Evolutionary conservation across 148 eudicot species (phyloP), one percentile per base, ranked within the genome.

Genomic region (Arctostaphylos glauca): DNA sequence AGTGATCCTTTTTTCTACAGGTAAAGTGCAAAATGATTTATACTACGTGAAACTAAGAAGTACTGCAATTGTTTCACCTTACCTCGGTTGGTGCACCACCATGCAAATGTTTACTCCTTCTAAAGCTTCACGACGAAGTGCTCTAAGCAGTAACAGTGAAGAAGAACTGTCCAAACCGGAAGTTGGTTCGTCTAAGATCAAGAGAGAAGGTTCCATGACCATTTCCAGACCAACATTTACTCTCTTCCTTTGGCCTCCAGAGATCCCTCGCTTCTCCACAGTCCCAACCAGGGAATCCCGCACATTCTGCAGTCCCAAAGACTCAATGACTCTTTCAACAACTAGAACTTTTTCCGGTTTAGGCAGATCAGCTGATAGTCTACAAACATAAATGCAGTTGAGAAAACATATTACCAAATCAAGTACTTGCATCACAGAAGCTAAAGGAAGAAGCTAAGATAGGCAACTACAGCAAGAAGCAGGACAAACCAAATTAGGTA

Each of bases 51-150:
- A 74, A 14, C 74, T 43, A 54, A 77, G 80, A 14, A 68, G 12
- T 2, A 44, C n/a, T 15, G 7, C 14, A 13, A 76, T n/a, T 21
- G 5, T 41, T 38, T 13, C 62, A 67, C 16, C 47, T 78, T 86
- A 94, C 98, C 98, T 94, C 76, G 98, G 98, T 74, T 94, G 98
- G 83, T 94, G 98, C 70, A 94, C 92, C 67, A 94, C 98, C 93
- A 92, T 94, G 86, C 92, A 94, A 38, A 94, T 85, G 82, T 94
- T 94, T 59, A 94, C 98, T 82, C 94, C 98, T 82, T 92, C 98
- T 23, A 90, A 84, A 76, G 98, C 98, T 90, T 94, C 98, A 79
- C 98, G 95, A 21, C 98, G 93, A 79, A 94, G 95, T 77, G 98
- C 95, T 91, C 90, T 88, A 18, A 94, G 94, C 49, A 94, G 87